Evolutionary conservation across 75 land plant species (phyloP).

Genomic region (Cunninghamia lanceolata): DNA sequence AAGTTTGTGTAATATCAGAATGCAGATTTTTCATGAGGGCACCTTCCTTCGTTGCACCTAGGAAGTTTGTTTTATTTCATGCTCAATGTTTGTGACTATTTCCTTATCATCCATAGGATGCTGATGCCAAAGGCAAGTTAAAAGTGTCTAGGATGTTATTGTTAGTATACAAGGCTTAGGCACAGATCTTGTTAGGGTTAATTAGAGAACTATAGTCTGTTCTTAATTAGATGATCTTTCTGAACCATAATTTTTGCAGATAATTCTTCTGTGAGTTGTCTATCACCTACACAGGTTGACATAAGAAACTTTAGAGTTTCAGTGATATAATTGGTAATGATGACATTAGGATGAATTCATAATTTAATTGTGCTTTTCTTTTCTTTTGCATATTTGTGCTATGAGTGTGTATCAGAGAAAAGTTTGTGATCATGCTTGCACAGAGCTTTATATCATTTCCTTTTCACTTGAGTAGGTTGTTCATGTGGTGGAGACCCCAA

Average conservation of each 20-base stretch:
- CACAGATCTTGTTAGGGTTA: too few species aligned
- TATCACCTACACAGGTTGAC: not conserved
- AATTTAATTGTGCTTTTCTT: not conserved
- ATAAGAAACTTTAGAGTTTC: not conserved
- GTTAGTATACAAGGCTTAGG: not conserved
- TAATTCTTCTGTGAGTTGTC: not conserved
- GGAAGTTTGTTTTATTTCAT: not conserved
- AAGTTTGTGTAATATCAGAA: not conserved
- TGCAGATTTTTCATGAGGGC: not conserved
- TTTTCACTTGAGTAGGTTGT: slow-evolving; percentile 54
- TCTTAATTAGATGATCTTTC: not conserved
- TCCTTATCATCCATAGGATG: not conserved
- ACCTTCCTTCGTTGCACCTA: not conserved
- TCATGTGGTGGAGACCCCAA: slow-evolving; percentile 78
- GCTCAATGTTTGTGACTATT: not conserved
- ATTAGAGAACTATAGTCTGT: not conserved
- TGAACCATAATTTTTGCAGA: not conserved
- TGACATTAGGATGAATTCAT: not conserved
- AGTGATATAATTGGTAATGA: not conserved
- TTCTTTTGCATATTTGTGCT: not conserved
- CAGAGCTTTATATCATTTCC: not conserved
- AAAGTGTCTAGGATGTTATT: not conserved
- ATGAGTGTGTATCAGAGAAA: not conserved
- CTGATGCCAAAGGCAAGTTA: not conserved
- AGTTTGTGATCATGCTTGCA: not conserved